Conservation (phyloP, 495 filamentous ascomycete species). For the Annulohypoxylon stygium region DNA sequence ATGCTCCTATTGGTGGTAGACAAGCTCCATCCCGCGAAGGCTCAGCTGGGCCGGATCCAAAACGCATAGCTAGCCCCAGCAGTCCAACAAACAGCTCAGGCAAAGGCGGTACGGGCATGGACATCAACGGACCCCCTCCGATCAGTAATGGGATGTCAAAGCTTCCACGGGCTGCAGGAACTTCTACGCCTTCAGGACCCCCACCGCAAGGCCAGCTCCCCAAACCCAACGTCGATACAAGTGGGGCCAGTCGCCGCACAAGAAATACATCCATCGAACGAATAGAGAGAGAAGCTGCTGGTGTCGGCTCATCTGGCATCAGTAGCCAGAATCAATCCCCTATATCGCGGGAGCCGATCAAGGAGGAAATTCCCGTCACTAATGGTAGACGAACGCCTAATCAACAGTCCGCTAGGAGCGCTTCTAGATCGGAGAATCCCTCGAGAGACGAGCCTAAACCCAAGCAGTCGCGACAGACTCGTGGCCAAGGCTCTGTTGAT, state of each 20-base stretch:
- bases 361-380: conserved; percentile 61
- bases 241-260: conserved; percentile 46
- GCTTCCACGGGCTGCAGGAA: conserved; percentile 76
- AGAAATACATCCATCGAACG: conserved; percentile 60
- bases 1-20: conserved; percentile 51
- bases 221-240: conserved; percentile 64
- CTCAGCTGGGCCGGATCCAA: conserved; percentile 69
- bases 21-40: conserved; percentile 71
- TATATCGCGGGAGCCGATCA: conserved; percentile 62
- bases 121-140: conserved; percentile 50
- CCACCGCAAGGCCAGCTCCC: conserved; percentile 90
- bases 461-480: conserved; percentile 53
- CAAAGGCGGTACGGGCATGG: conserved; percentile 51
- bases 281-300: conserved; percentile 50
- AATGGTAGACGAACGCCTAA: conserved; percentile 76
- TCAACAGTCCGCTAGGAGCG: conserved; percentile 50
- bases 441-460: conserved; percentile 50
- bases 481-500: conserved; percentile 65
- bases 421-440: conserved; percentile 47
- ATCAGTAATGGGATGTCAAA: conserved; percentile 66
- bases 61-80: conserved; percentile 61
- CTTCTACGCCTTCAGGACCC: conserved; percentile 81
- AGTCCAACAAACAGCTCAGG: conserved; percentile 55
- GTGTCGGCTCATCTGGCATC: conserved; percentile 44
- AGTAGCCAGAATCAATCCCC: conserved; percentile 67